Evolutionary conservation across 306 rosid species (phyloP).

Genomic region (Quercus agrifolia): DNA sequence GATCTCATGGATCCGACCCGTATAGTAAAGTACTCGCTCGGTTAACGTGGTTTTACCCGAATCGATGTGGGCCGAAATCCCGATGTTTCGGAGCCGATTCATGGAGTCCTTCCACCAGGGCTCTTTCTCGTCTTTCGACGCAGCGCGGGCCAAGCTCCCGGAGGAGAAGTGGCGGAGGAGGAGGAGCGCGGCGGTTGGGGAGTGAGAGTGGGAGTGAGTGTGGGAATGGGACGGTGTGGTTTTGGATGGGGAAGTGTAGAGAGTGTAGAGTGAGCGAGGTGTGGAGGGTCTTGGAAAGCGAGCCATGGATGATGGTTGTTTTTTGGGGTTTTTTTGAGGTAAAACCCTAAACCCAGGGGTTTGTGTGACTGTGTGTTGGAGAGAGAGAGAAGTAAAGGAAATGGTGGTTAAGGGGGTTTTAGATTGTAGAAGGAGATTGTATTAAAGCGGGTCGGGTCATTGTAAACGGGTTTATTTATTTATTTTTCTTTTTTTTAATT

Average conservation of each 20-base stretch:
- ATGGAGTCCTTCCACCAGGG: conserved; percentile 90
- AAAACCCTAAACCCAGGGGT: conserved; percentile 52
- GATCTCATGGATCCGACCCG: conserved; percentile 93
- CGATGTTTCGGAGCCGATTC: conserved; percentile 79
- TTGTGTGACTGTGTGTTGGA: neutral
- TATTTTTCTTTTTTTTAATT: too few relatives aligned
- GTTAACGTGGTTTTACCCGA: conserved; percentile 99
- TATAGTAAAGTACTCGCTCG: conserved; percentile 77
- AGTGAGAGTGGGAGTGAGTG: conserved; percentile 27
- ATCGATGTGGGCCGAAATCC: conserved; percentile 97
- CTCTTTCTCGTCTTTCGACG: conserved; percentile 58
- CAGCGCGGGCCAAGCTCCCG: conserved; percentile 56
- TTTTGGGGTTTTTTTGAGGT: conserved; percentile 5
- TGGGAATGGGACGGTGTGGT: conserved; percentile 23
- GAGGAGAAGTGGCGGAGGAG: conserved; percentile 55
- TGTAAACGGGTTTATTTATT: too few relatives aligned
- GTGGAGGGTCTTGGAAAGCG: conserved; percentile 42
- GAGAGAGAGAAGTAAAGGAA: neutral
- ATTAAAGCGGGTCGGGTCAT: too few relatives aligned
- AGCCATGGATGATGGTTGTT: conserved; percentile 32
- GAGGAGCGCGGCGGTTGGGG: conserved; percentile 41
- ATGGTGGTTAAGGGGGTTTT: neutral
- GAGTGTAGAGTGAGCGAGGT: conserved; percentile 42
- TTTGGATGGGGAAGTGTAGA: conserved; percentile 14
- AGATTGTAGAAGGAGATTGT: too few relatives aligned